These are phyloP conservation scores for Lactarius vividus DNA, from an alignment of 768 basidiomycete species.

Conservation along the genomic window DNA sequence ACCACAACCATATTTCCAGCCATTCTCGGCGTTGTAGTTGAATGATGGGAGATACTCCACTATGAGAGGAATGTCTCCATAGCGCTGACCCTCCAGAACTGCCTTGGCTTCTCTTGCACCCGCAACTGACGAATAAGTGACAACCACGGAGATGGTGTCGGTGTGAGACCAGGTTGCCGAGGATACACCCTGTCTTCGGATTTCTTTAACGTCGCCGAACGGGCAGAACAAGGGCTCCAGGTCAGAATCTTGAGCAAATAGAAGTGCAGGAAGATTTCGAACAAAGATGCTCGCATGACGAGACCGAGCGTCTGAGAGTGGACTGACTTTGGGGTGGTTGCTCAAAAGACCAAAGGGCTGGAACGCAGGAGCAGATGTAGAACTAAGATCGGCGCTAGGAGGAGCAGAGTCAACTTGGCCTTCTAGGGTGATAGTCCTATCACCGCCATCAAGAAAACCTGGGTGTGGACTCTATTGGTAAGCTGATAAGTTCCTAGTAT, in stretches of 20 bases:
- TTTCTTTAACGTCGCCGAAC: slow-evolving; percentile 63
- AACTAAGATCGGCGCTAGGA: slow-evolving; percentile 31
- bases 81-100: slow-evolving; percentile 58
- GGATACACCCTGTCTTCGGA: slow-evolving; percentile 45
- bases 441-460: slow-evolving; percentile 83
- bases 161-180: slow-evolving; percentile 34
- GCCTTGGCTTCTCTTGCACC: slow-evolving; percentile 66
- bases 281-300: slow-evolving; percentile 47
- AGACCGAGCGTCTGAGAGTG: slow-evolving; percentile 10
- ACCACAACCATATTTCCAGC: slow-evolving; percentile 19
- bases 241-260: slow-evolving; percentile 67
- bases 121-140: slow-evolving; percentile 56
- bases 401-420: slow-evolving; percentile 39
- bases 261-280: slow-evolving; percentile 58
- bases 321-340: slow-evolving; percentile 4
- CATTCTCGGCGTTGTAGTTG: slow-evolving; percentile 4
- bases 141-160: slow-evolving; percentile 52
- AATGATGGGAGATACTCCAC: slow-evolving; percentile 37
- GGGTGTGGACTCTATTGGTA: neutral
- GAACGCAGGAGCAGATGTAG: slow-evolving; percentile 31
- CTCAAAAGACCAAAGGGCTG: slow-evolving; percentile 26
- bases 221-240: slow-evolving; percentile 72
- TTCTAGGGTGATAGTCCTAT: slow-evolving; percentile 64
- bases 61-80: slow-evolving; percentile 46
- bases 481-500: slow-evolving; percentile 14